Evolutionary conservation across 2,329 filamentous ascomycete genomes (phyloP), one percentile per base, ranked within the genome.

Genomic region (Penicillium sp.): DNA sequence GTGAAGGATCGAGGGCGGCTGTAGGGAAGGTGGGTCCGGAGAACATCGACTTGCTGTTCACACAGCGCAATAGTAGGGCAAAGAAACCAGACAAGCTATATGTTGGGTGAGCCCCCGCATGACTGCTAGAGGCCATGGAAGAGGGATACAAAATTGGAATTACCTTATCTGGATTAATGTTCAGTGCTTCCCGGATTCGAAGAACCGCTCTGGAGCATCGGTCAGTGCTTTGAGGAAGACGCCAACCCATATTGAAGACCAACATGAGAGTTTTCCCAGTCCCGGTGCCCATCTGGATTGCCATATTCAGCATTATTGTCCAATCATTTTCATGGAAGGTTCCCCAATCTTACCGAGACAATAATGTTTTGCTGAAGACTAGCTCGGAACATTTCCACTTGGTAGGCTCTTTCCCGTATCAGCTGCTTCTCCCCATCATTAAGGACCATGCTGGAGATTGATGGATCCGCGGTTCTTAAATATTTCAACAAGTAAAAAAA

Each of bases 21-120:
- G 31, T 19, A 26, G 11, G 51, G 51, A 11, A 53, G 31, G 6
- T 53, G 36, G 25, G 16, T 14, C 38, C 35, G 41, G 22, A 54
- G 36, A 22, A 30, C 33, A 14, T 28, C 28, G 42, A 54, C 19
- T 26, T 54, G 51, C 19, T 54, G 51, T 8, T 28, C 36, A 44
- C 51, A 54, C 38, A 54, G 36, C 28, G 26, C 51, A 3, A 26
- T 54, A 19, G 50, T 53, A 17, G 50, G 50, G 11, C 26, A 31
- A 8, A 53, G 41, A 35, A 53, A 53, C 50, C 50, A 53, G 16
- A 53, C 50, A 35, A 53, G 14, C 50, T 53, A 46, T 28, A 28
- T 28, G 16, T 38, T 38, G 37, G 37, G 37, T 38, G 37, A 38
- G 37, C 37, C 37, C 37, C 37, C 37, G 19, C 37, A 38, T 17